Percentiles rank a stretch among this genome's conserved stretches.
Conservation (phyloP, 164 flowering plant species). For the Hamamelis virginiana region DNA sequence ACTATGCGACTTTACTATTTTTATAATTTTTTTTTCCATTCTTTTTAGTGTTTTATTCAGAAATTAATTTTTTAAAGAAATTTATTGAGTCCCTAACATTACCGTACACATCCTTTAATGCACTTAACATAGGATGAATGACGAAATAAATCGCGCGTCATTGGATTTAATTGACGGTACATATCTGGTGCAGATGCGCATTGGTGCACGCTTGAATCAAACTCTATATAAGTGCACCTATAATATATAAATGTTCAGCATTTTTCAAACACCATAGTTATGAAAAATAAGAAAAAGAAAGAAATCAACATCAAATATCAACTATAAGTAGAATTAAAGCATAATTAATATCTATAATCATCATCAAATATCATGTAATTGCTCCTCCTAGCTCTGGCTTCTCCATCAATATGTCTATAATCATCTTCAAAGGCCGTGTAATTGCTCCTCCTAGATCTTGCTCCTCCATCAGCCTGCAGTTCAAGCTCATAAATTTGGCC, state of each 20-base stretch:
- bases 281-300: neutral
- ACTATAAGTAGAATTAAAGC: neutral
- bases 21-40: too few species aligned
- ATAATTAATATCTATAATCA: conserved; percentile 29
- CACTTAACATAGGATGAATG: too few species aligned
- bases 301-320: neutral
- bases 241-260: too few species aligned
- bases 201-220: too few species aligned
- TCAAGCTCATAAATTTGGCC: neutral
- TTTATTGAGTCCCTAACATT: too few species aligned
- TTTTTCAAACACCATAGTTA: neutral
- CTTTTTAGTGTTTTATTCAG: too few species aligned
- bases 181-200: too few species aligned
- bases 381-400: conserved; percentile 27
- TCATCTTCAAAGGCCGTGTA: neutral
- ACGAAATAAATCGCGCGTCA: too few species aligned
- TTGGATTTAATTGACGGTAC: too few species aligned
- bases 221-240: neutral
- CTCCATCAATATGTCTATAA: conserved; percentile 22
- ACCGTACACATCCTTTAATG: too few species aligned
- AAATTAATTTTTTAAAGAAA: too few species aligned
- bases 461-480: conserved; percentile 10
- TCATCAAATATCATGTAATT: conserved; percentile 36
- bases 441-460: neutral
- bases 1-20: too few species aligned